Base-by-base conservation (phyloP, 768 basidiomycete species). In the Chlorophyllum brunneum region DNA sequence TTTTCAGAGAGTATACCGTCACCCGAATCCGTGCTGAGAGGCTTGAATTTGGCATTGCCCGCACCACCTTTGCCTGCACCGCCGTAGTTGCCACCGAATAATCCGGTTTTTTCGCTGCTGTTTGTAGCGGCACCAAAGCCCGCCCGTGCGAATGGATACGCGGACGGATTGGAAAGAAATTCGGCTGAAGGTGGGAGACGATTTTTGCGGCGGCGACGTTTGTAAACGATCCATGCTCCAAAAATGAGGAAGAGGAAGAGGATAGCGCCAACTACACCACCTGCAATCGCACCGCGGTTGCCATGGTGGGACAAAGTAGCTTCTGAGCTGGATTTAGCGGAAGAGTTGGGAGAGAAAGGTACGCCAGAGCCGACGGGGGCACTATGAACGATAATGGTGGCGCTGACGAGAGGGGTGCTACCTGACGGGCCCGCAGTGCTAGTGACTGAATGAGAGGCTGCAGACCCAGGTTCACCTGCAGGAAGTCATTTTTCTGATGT, bases 171-270 rank as follows among this genome's bases (percentile, higher is more conserved):
- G 36, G 27, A 18, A 22, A 80, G 64, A 62, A 85, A 85, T 56
- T 83, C 82, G 15, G 81, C 72, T 13, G 83, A 83, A 3, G 85
- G 85, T 1, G 81, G 72, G n/a, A 67, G 71, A 45, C 68, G 74
- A 24, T 55, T 63, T 22, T 61, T 69, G 36, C 69, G 70, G 18
- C 75, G 70, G 18, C 75, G 75, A 15, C 72, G 68, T 36, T 75
- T 77, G 11, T 73, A 58, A 55, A 74, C 61, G 42, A 82, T 54
- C n/a, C 69, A 27, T 27, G 58, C 67, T 6, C 74, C 47, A 5
- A 63, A 40, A 13, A 73, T 29, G 40, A 78, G 57, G 8, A 66
- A 54, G 50, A 79, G 55, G 37, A 77, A 54, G 7, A 73, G 54
- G 29, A 79, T 62, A 26, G 69, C 73, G n/a, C 79, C 82, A 15